Base-by-base conservation (phyloP, 768 basidiomycete species). In the Leccinum arenicola region DNA sequence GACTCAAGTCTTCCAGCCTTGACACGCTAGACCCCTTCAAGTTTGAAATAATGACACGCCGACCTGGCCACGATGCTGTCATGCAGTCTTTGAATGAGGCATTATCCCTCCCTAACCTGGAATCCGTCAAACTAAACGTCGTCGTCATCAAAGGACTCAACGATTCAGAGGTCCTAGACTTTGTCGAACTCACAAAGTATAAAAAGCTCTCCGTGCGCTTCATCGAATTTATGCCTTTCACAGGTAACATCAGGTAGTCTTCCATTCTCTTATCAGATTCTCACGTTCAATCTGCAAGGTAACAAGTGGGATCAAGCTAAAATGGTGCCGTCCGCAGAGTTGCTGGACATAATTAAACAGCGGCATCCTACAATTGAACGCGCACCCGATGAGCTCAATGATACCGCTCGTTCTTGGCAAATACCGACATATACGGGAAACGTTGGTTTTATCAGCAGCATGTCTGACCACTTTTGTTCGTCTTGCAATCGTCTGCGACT, bases 221-320 rank as follows among this genome's bases (percentile, higher is more conserved):
- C 71, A 95, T 95, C 58, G 93, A 95, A 72, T 95, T 91, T 69
- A 95, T 96, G 94, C 92, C 93, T 11, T 96, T 96, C 71, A 88
- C 86, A 64, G 93, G 89, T 89, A 62, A 62, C 73, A 67, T 3
- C 40, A 3, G 58, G 45, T 47, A 35, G 11, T 54, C 50, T n/a
- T 33, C 29, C 3, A 1, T 60, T 48, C 52, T 23, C 43, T 58
- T 58, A 19, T 54, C 62, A 19, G 66, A 21, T 21, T n/a, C 3
- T 11, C 38, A 6, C 14, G 25, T 54, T 59, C 17, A 51, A 48
- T 52, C 6, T 40, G 49, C 17, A 61, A 93, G 91, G 92, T 31
- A 95, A 95, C 64, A 84, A 88, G 68, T 95, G 93, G 93, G 81
- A 89, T 68, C 84, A 84, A 65, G 74, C 73, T 49, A 94, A 93